These are phyloP conservation scores for Fusarium gaditjirri DNA, from an alignment of 2,329 filamentous ascomycete genomes.

Conservation along the genomic window DNA sequence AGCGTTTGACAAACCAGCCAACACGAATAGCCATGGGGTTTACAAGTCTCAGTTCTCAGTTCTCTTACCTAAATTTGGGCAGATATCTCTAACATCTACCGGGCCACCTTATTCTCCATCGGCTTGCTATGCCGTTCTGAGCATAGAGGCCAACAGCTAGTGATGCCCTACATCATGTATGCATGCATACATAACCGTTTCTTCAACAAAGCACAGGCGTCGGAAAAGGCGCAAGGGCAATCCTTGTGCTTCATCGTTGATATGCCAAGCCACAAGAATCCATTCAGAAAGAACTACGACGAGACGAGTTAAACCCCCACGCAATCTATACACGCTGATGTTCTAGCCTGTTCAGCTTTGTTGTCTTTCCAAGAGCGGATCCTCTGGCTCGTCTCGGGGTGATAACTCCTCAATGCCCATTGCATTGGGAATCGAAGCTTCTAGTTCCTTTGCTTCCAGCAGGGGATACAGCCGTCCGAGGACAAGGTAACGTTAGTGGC, in stretches of 20 bases:
- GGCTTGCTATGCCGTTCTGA: conserved; percentile 1
- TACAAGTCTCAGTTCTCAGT: neutral
- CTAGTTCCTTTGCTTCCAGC: neutral
- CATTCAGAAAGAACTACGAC: neutral
- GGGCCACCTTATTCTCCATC: neutral
- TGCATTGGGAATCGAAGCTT: neutral
- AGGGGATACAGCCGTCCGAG: neutral
- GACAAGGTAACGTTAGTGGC: neutral
- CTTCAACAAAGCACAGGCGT: neutral
- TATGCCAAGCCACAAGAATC: neutral
- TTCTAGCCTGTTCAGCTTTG: neutral
- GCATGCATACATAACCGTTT: neutral
- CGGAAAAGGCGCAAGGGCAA: neutral
- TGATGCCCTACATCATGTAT: neutral
- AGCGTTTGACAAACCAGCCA: neutral
- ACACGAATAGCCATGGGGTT: neutral
- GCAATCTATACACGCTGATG: neutral
- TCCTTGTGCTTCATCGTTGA: neutral
- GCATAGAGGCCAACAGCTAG: neutral
- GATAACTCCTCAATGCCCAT: neutral
- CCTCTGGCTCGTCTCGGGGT: neutral
- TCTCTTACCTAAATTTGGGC: neutral
- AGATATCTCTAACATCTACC: neutral
- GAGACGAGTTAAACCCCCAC: neutral
- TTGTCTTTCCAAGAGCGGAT: neutral